These are phyloP conservation scores for Candida succiphila DNA, from an alignment of 805 yeast species.

Conservation along the genomic window DNA sequence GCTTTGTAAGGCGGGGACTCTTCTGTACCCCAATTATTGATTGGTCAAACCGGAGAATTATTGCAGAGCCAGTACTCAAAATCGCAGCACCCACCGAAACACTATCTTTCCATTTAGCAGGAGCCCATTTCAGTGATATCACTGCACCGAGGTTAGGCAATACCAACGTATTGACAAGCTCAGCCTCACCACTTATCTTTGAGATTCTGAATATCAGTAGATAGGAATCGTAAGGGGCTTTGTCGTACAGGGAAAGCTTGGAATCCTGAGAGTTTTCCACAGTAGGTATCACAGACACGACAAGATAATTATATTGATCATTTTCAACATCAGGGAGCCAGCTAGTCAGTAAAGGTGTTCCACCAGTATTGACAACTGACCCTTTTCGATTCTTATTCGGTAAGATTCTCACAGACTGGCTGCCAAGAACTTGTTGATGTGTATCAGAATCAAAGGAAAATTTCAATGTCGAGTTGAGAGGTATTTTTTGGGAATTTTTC, in stretches of 20 bases:
- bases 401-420: too few species aligned
- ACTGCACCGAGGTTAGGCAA: conserved; percentile 14
- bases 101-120: conserved; percentile 4
- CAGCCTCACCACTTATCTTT: conserved; percentile 1
- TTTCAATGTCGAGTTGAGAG: conserved; percentile 5
- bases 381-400: too few species aligned
- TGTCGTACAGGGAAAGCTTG: conserved; percentile 9
- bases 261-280: conserved; percentile 1
- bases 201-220: conserved; percentile 14
- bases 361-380: conserved; percentile 19
- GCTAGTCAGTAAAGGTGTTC: conserved; percentile 15
- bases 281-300: conserved; percentile 16
- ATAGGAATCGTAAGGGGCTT: conserved; percentile 8
- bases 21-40: conserved; percentile 2
- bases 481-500: too few species aligned
- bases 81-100: conserved; percentile 16
- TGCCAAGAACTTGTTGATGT: too few species aligned
- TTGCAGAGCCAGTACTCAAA: conserved; percentile 17
- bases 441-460: too few species aligned
- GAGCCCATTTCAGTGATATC: conserved; percentile 17
- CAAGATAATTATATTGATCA: conserved; percentile 12
- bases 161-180: conserved; percentile 8
- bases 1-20: background rate
- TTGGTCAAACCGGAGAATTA: conserved; percentile 13
- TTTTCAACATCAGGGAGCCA: conserved; percentile 14